Base-by-base conservation (phyloP, 495 filamentous ascomycete species). In the Cercophora samala region DNA sequence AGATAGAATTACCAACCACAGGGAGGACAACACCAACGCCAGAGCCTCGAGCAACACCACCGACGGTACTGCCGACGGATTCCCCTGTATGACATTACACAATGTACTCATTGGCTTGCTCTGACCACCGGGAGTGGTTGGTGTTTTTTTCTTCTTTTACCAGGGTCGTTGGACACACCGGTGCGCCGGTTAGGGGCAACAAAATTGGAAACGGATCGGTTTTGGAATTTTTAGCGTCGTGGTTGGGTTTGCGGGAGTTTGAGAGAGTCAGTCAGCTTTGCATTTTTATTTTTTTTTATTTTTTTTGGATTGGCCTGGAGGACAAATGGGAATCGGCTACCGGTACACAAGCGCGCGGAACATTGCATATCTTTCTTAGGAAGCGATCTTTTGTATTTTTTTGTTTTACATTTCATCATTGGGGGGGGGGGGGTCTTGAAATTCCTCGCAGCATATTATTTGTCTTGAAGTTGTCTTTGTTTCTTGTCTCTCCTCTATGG, bases 1-100 rank as follows among this genome's bases (percentile, higher is more conserved):
- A 62, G 29, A 62, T 62, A n/a, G 60, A 62, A 22, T 23, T 62
- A 46, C 60, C 60, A 22, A 19, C 25, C 9, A 24, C 26, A 18
- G 29, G 26, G n/a, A 62, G 60, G 29, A 42, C 29, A 15, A 29
- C 58, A 4, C 58, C 58, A 18, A 60, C 58, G 24, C 21, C 58
- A 60, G 24, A 18, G 22, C 21, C 22, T 60, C 58, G 58, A 29
- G 18, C 22, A n/a, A 24, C 9, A 9, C 26, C 23, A 32, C 19
- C 60, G 9, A 62, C 13, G 18, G 11, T 46, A 9, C 18, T 46
- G n/a, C 60, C 60, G 26, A 37, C 4, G 19, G 60, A 62, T 46
- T 62, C 60, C 19, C 26, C 60, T 19, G 60, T 62, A 62, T 62
- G 29, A 62, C 26, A 46, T n/a, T 21, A 15, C 37, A 46, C 1